A percentile compares a stretch with the other conserved stretches of the same genome.
Conservation (phyloP, 371 early-diverging fungal genomes). For the Choanephora cucurbitarum region DNA sequence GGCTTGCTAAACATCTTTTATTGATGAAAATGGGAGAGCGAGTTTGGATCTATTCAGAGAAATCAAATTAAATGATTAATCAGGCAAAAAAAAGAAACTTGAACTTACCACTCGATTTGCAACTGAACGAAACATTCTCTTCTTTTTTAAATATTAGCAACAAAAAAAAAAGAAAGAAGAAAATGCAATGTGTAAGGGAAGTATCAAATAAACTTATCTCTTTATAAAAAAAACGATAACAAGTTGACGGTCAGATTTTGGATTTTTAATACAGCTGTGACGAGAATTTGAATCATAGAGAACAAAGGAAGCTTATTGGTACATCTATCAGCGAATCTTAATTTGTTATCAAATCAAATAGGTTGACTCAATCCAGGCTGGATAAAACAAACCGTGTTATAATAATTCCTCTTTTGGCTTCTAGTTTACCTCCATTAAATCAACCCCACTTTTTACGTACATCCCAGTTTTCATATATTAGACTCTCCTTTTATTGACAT, state of each 20-base stretch:
- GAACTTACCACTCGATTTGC: slow-evolving; percentile 20
- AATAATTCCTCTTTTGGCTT: too few species aligned
- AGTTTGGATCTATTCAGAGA: slow-evolving; percentile 9
- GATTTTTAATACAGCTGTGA: slow-evolving; percentile 13
- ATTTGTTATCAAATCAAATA: background rate
- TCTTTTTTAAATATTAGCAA: background rate
- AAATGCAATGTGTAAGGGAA: too few species aligned
- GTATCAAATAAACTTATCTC: background rate
- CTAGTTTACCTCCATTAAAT: too few species aligned
- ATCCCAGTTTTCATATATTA: too few species aligned
- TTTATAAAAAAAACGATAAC: background rate
- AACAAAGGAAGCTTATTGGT: slow-evolving; percentile 23
- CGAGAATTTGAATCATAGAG: slow-evolving; percentile 28
- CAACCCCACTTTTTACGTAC: too few species aligned
- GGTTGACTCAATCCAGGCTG: background rate
- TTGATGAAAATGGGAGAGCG: slow-evolving; percentile 11
- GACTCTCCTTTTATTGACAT: too few species aligned
- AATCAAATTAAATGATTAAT: too few species aligned
- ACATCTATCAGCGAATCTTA: slow-evolving; percentile 12
- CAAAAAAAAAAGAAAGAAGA: slow-evolving; percentile 9
- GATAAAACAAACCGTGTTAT: too few species aligned
- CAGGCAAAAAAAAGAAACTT: background rate
- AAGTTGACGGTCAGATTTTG: background rate
- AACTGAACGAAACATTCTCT: slow-evolving; percentile 17
- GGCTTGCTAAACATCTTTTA: slow-evolving; percentile 12